Evolutionary conservation across 345 rosid genomes (phyloP).

Genomic region (Sonneratia alba): DNA sequence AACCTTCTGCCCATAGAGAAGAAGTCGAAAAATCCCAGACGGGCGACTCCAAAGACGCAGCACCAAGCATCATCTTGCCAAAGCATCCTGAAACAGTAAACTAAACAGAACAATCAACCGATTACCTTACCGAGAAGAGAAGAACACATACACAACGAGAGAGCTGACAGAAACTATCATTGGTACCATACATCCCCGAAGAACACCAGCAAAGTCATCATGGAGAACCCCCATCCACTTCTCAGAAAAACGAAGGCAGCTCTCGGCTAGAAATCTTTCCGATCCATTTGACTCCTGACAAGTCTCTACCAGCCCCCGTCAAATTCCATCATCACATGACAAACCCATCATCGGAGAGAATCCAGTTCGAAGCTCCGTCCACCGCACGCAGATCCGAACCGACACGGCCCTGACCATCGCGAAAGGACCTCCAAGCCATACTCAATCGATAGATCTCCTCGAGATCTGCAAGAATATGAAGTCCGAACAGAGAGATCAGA

Average conservation of each 20-base stretch:
- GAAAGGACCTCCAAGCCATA: not conserved
- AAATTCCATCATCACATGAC: not conserved
- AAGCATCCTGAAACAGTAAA: no score
- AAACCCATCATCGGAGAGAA: not conserved
- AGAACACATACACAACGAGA: not conserved
- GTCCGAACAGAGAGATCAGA: not conserved
- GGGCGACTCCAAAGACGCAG: not conserved
- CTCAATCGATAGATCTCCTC: not conserved
- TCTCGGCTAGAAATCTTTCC: not conserved
- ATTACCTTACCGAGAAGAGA: not conserved
- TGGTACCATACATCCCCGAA: no score
- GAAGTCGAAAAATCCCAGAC: not conserved
- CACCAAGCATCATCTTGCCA: no score
- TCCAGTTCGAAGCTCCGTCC: not conserved
- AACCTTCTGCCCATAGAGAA: not conserved
- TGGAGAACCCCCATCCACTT: not conserved
- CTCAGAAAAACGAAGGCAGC: no score
- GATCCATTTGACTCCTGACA: not conserved
- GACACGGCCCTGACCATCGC: not conserved
- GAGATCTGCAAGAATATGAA: not conserved
- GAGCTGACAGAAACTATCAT: not conserved
- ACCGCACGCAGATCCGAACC: not conserved
- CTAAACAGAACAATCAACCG: not conserved
- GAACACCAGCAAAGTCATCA: not conserved
- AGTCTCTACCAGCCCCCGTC: not conserved